Evolutionary conservation across 106 monocot species (phyloP).

Genomic region (Dioscorea zingiberensis): DNA sequence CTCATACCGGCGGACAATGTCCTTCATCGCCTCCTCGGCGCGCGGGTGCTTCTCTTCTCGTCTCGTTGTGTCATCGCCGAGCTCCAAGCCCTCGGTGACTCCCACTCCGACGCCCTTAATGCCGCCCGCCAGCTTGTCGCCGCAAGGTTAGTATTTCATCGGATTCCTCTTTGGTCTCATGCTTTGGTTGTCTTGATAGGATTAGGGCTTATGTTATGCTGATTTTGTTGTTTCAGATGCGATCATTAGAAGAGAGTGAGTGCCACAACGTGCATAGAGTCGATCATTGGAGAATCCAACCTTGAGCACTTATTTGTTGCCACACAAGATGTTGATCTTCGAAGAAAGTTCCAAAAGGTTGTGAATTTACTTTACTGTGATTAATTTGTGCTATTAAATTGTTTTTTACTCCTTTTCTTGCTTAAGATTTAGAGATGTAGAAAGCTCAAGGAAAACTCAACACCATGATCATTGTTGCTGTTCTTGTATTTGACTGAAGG

Average conservation of each 20-base stretch:
- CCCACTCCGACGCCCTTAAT: conserved; percentile 29
- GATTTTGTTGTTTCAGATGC: conserved; percentile 19
- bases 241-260: conserved; percentile 84
- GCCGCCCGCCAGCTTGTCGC: conserved; percentile 51
- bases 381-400: too few species aligned
- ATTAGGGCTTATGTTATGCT: conserved; percentile 4
- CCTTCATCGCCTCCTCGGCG: conserved; percentile 52
- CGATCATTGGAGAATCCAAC: conserved; percentile 53
- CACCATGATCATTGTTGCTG: too few species aligned
- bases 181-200: neutral
- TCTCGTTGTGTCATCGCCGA: conserved; percentile 62
- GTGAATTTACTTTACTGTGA: neutral
- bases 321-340: conserved; percentile 71
- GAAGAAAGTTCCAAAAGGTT: conserved; percentile 64
- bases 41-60: conserved; percentile 50
- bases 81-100: conserved; percentile 63
- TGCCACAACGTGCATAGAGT: conserved; percentile 54
- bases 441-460: too few species aligned
- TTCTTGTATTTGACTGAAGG: too few species aligned
- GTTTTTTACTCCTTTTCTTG: too few species aligned
- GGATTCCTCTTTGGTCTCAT: neutral
- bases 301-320: conserved; percentile 87
- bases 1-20: conserved; percentile 62
- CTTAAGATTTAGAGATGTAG: too few species aligned
- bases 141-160: conserved; percentile 28